Percentiles rank a stretch among this genome's conserved stretches.
phyloP scores from a whole-genome alignment of 306 rosid genomes.

The Acacia crassicarpa region DNA sequence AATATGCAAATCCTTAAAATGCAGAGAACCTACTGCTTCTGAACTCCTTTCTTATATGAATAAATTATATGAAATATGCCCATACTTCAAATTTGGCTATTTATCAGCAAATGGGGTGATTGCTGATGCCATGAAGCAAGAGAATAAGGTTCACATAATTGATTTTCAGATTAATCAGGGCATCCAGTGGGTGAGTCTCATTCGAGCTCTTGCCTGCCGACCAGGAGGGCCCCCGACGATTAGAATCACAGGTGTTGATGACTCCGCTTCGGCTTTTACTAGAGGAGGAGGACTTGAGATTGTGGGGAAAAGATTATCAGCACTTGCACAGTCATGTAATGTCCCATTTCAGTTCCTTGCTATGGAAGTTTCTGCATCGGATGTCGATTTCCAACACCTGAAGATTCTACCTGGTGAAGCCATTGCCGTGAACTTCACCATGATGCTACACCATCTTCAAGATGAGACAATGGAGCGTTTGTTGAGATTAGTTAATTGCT shows the following conservation, averaged over 20 bases:
- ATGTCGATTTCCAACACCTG: slow-evolving; percentile 61
- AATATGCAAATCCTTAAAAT: slow-evolving; percentile 71
- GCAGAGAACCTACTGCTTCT: slow-evolving; percentile 74
- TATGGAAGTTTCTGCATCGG: slow-evolving; percentile 42
- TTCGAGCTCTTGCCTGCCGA: slow-evolving; percentile 69
- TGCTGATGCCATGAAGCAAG: slow-evolving; percentile 78
- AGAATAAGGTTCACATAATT: slow-evolving; percentile 69
- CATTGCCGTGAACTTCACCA: slow-evolving; percentile 77
- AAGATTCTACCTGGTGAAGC: slow-evolving; percentile 64
- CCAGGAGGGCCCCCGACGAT: slow-evolving; percentile 84
- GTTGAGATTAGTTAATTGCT: slow-evolving; percentile 60
- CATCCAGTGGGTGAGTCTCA: slow-evolving; percentile 75
- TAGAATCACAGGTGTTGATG: slow-evolving; percentile 75
- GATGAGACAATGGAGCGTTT: slow-evolving; percentile 66
- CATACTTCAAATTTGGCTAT: slow-evolving; percentile 85
- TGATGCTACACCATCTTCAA: slow-evolving; percentile 79
- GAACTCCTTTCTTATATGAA: slow-evolving; percentile 85
- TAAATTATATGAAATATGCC: slow-evolving; percentile 73
- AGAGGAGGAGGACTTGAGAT: slow-evolving; percentile 79
- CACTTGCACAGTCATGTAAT: slow-evolving; percentile 55
- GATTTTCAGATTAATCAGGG: slow-evolving; percentile 94
- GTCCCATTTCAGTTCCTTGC: slow-evolving; percentile 79
- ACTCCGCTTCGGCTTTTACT: slow-evolving; percentile 68
- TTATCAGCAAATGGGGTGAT: slow-evolving; percentile 94
- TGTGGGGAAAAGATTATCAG: slow-evolving; percentile 61